Percentiles rank a stretch among this genome's conserved stretches.
Evolutionary conservation across 2,329 filamentous ascomycete species (phyloP).

Genomic region (Epichloe baconii): DNA sequence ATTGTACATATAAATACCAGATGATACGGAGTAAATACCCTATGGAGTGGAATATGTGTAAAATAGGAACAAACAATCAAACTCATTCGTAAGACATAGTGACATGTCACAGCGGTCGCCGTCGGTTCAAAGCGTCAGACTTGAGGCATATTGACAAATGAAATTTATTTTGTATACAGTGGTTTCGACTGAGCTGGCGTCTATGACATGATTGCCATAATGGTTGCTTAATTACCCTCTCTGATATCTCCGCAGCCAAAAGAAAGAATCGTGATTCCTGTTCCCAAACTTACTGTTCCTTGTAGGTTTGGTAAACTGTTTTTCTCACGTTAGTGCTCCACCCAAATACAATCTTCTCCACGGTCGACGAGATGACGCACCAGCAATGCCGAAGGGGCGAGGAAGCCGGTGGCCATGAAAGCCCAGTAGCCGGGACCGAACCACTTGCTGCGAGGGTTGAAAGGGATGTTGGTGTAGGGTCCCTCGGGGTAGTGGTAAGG

Average conservation of each 20-base stretch:
- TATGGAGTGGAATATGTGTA: neutral
- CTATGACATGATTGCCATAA: constrained; percentile 20
- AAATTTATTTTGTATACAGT: constrained; percentile 12
- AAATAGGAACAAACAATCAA: neutral
- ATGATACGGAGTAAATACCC: neutral
- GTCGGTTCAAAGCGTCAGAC: neutral
- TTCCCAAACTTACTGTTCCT: constrained; percentile 21
- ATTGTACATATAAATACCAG: neutral
- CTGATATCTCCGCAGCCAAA: constrained; percentile 10
- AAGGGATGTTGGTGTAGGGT: constrained; percentile 86
- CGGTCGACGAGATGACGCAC: constrained; percentile 29
- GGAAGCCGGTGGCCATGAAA: constrained; percentile 47
- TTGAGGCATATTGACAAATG: constrained; percentile 9
- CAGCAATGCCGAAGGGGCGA: constrained; percentile 47
- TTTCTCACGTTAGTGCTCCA: constrained; percentile 3
- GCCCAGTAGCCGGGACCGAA: constrained; percentile 76
- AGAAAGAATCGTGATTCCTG: constrained; percentile 5
- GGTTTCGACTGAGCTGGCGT: constrained; percentile 16
- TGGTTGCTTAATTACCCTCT: constrained; percentile 13
- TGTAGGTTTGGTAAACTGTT: constrained; percentile 36
- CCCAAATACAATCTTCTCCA: neutral
- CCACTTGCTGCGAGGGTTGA: constrained; percentile 84
- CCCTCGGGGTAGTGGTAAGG: constrained; percentile 99
- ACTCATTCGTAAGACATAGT: neutral
- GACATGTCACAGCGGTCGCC: neutral